Conservation (phyloP, 148 eudicot species). For the Rhododendron henanense region DNA sequence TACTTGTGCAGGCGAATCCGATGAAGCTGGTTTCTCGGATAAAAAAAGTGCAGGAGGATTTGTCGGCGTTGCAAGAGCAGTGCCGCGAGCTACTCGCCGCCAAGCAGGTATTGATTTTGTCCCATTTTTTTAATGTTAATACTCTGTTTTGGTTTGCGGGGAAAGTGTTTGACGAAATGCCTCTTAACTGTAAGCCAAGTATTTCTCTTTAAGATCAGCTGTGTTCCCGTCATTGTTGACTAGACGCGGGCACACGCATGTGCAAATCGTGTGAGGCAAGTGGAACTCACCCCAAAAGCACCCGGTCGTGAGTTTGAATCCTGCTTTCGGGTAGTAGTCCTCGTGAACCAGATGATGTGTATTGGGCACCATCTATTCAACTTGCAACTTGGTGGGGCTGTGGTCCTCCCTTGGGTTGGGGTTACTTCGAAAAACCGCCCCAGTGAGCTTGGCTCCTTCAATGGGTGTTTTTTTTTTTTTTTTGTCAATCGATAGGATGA, state of each 20-base stretch:
- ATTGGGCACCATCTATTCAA: too few species aligned
- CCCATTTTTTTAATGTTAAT: not conserved
- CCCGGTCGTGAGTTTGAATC: too few species aligned
- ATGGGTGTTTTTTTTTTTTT: too few species aligned
- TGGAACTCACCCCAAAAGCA: too few species aligned
- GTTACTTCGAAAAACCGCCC: too few species aligned
- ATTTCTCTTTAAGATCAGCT: not conserved
- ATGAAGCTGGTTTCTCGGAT: conserved; percentile 77
- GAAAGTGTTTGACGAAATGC: not conserved
- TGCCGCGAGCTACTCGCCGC: conserved; percentile 87
- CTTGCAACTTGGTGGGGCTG: too few species aligned
- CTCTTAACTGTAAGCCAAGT: not conserved
- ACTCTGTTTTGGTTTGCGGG: not conserved
- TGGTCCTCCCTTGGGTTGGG: too few species aligned
- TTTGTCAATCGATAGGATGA: too few species aligned
- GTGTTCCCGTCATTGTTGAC: not conserved
- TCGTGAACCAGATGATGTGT: too few species aligned
- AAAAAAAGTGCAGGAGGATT: conserved; percentile 74
- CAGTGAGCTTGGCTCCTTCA: too few species aligned
- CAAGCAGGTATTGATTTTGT: conserved; percentile 58
- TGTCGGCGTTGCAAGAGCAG: conserved; percentile 62
- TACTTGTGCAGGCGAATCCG: conserved; percentile 67
- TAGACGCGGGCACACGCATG: not conserved
- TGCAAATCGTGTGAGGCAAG: not conserved
- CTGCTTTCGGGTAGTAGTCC: too few species aligned